These are phyloP conservation scores for Golubevia pallescens DNA, from an alignment of 1,284 basidiomycete genomes.

Conservation along the genomic window DNA sequence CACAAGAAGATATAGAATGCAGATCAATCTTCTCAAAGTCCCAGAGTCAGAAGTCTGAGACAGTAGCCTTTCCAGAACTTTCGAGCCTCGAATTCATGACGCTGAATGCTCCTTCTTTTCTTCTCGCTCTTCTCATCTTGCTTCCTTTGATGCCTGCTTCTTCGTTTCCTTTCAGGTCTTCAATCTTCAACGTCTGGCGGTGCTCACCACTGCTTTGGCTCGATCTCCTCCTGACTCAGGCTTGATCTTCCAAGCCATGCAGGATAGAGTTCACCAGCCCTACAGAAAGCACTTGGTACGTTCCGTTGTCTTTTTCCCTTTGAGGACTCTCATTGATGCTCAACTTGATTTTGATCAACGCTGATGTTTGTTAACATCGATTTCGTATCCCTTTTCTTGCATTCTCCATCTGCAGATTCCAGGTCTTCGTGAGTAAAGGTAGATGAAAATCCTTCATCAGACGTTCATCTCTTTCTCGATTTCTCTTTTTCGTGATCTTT, in stretches of 20 bases:
- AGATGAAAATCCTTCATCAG: too few species aligned
- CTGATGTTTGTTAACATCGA: not conserved
- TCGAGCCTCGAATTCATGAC: too few species aligned
- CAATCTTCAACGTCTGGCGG: slow-evolving; percentile 94
- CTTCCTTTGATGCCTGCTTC: too few species aligned
- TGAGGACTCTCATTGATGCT: too few species aligned
- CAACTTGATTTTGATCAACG: not conserved
- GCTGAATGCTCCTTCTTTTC: too few species aligned
- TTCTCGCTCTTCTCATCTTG: too few species aligned
- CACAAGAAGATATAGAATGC: too few species aligned
- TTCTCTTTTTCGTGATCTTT: not conserved
- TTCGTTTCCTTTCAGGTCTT: slow-evolving; percentile 90
- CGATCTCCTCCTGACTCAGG: slow-evolving; percentile 88
- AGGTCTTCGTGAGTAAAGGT: slow-evolving; percentile 69
- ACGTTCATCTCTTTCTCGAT: not conserved
- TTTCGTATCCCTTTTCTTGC: not conserved
- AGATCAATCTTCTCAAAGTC: too few species aligned
- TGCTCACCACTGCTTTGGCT: slow-evolving; percentile 92
- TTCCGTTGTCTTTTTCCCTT: slow-evolving; percentile 22
- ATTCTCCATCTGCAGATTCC: slow-evolving; percentile 74
- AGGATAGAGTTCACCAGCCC: slow-evolving; percentile 96
- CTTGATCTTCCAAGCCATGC: slow-evolving; percentile 99
- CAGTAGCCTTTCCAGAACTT: too few species aligned
- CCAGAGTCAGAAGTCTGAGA: too few species aligned
- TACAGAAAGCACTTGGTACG: slow-evolving; percentile 84